Evolutionary conservation across 129 eudicot genomes (phyloP), one percentile per base, ranked within the genome.

Genomic region (Lonicera japonica): DNA sequence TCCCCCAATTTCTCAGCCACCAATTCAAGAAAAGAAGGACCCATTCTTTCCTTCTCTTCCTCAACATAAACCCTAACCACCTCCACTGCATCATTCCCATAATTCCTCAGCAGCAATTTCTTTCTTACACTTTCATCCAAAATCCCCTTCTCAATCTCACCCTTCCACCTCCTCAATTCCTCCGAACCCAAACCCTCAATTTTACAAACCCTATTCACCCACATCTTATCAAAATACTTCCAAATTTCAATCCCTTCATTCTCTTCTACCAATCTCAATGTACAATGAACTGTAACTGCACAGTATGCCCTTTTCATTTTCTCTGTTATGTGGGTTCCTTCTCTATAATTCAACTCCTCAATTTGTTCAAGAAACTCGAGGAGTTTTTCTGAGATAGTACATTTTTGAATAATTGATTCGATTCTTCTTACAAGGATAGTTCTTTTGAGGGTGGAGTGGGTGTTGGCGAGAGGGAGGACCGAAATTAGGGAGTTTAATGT

Each of bases 21-120:
- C 56, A 72, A 3, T 57, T 88, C 94, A 29, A 88, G 74, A 82
- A 91, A 87, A 0, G 96, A 65, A 11, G 94, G 95, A 8, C 90
- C 94, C 79, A 80, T 69, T 21, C 38, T 58, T 59, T 64, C 81
- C 60, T 67, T 77, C 9, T 65, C 95, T 25, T 87, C 96, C 5
- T 46, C 55, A 19, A 91, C 62, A 64, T 77, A 87, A 39, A 41
- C 54, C n/a, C 56, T 46, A 58, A 90, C 73, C 1, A 56, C 70
- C 68, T 81, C 79, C 21, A 75, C 62, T 9, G 70, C 84, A 60
- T 77, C 74, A 61, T 76, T 23, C 1, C 53, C 78, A 13, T 48
- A 56, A 64, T 75, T 60, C 80, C 47, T 78, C 58, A 15, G 39
- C 60, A 71, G 7, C 21, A 79, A 72, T 50, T 64, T 72, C 16